Evolutionary conservation across 1,139 yeast genomes (phyloP).

Genomic region (Magnusiomyces ingens): DNA sequence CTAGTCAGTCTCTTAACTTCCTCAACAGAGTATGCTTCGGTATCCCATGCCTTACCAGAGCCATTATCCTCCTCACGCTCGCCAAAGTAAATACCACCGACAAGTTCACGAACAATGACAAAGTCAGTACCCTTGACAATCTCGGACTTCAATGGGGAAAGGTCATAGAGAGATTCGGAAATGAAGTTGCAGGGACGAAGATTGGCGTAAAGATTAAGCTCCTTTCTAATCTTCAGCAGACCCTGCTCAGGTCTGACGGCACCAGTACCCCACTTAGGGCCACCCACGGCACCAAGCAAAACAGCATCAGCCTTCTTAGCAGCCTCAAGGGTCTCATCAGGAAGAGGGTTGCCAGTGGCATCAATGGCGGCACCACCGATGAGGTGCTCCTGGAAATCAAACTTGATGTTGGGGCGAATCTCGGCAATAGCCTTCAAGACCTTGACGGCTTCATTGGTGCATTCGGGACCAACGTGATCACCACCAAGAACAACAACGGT

Average conservation of each 20-base stretch:
- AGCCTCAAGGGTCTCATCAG: constrained; percentile 82
- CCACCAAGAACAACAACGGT: constrained; percentile 87
- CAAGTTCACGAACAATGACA: constrained; percentile 89
- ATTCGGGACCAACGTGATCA: constrained; percentile 93
- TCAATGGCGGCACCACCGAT: constrained; percentile 99
- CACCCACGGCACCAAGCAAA: constrained; percentile 94
- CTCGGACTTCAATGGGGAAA: constrained; percentile 81
- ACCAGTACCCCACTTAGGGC: constrained; percentile 96
- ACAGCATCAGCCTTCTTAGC: constrained; percentile 89
- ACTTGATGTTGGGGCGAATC: constrained; percentile 54
- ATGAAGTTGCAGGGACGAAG: constrained; percentile 94
- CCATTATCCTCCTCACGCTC: constrained; percentile 90
- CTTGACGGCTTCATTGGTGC: constrained; percentile 83
- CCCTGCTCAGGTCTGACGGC: constrained; percentile 97
- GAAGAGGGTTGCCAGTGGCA: constrained; percentile 87
- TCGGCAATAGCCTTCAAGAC: constrained; percentile 73
- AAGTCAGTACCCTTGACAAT: constrained; percentile 86
- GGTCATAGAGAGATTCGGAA: constrained; percentile 73
- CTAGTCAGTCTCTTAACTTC: constrained; percentile 94
- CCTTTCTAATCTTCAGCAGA: constrained; percentile 85
- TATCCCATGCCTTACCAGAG: constrained; percentile 81
- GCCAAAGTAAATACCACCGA: constrained; percentile 97
- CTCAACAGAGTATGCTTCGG: constrained; percentile 81
- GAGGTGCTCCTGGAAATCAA: constrained; percentile 72
- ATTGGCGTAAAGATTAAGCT: constrained; percentile 87